phyloP scores from a whole-genome alignment of 495 filamentous ascomycete species.

The Cercophora sp. region DNA sequence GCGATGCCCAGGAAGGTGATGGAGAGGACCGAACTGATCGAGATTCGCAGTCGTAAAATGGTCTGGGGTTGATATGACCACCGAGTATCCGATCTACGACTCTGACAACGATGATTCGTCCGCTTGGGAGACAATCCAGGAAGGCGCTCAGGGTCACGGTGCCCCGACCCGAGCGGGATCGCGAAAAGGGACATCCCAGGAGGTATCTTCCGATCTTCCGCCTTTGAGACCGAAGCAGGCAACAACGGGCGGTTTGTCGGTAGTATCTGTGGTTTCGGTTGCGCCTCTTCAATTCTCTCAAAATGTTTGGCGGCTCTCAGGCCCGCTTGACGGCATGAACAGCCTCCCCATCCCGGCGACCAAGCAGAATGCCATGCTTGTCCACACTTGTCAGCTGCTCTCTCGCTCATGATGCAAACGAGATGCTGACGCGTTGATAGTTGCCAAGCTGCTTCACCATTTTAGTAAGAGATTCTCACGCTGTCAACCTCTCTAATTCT shows the following conservation, averaged over 20 bases:
- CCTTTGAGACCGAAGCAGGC: too few relatives aligned
- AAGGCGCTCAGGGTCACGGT: neutral
- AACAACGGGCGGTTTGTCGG: too few relatives aligned
- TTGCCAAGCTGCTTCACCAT: conserved; percentile 52
- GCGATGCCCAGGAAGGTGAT: too few relatives aligned
- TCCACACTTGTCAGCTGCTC: conserved; percentile 12
- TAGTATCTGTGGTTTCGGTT: too few relatives aligned
- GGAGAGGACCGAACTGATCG: too few relatives aligned
- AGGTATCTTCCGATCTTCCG: too few relatives aligned
- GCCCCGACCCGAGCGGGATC: conserved; percentile 1
- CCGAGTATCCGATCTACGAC: conserved; percentile 9
- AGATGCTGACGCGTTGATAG: conserved; percentile 34
- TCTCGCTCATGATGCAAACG: neutral
- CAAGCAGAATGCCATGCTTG: conserved; percentile 15
- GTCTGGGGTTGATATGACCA: conserved; percentile 7
- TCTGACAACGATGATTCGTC: conserved; percentile 6
- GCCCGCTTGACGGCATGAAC: conserved; percentile 14
- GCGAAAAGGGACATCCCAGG: too few relatives aligned
- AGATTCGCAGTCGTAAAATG: conserved; percentile 9
- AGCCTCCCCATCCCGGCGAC: conserved; percentile 13
- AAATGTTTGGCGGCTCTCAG: conserved; percentile 9
- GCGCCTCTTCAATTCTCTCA: neutral
- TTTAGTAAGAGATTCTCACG: too few relatives aligned
- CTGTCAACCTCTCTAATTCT: too few relatives aligned
- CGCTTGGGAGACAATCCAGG: conserved; percentile 9